Conservation (phyloP, 2,329 filamentous ascomycete genomes). For the Coniochaeta hoffmannii region DNA sequence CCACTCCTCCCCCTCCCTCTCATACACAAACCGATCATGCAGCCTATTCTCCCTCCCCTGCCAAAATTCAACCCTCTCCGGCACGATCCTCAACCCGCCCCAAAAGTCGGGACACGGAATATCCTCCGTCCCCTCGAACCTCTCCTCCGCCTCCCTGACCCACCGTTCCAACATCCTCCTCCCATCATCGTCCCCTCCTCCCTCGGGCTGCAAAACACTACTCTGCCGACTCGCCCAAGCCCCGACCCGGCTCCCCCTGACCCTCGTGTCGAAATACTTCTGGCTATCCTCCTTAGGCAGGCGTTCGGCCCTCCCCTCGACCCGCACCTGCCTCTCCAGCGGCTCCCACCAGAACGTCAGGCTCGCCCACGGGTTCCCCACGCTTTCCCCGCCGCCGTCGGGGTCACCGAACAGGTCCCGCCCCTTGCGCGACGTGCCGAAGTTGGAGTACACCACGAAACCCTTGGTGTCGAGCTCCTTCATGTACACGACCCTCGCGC, state of each 20-base stretch:
- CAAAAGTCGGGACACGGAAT: conserved; percentile 93
- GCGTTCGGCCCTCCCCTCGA: conserved; percentile 70
- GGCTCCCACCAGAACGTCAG: conserved; percentile 88
- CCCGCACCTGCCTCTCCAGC: conserved; percentile 80
- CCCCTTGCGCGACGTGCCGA: conserved; percentile 67
- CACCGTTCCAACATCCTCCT: conserved; percentile 66
- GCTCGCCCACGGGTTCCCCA: conserved; percentile 66
- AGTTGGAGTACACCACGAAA: conserved; percentile 93
- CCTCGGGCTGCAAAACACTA: conserved; percentile 52
- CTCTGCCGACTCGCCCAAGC: conserved; percentile 94
- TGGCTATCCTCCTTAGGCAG: conserved; percentile 65
- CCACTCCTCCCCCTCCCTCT: conserved; percentile 52
- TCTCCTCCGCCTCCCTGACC: conserved; percentile 69
- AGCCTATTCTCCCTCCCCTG: conserved; percentile 83
- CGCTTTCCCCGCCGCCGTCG: conserved; percentile 9
- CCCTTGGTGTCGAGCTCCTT: conserved; percentile 82
- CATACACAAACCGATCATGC: conserved; percentile 90
- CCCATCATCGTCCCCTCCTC: conserved; percentile 50
- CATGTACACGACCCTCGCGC: conserved; percentile 81
- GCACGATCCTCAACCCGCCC: conserved; percentile 82
- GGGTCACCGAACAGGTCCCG: conserved; percentile 47
- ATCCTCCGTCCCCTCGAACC: conserved; percentile 66
- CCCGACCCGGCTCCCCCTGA: conserved; percentile 75
- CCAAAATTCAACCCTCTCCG: conserved; percentile 90
- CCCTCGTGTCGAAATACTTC: conserved; percentile 58